Conservation (phyloP, 1,284 basidiomycete genomes). For the Bondarzewia mesenterica region DNA sequence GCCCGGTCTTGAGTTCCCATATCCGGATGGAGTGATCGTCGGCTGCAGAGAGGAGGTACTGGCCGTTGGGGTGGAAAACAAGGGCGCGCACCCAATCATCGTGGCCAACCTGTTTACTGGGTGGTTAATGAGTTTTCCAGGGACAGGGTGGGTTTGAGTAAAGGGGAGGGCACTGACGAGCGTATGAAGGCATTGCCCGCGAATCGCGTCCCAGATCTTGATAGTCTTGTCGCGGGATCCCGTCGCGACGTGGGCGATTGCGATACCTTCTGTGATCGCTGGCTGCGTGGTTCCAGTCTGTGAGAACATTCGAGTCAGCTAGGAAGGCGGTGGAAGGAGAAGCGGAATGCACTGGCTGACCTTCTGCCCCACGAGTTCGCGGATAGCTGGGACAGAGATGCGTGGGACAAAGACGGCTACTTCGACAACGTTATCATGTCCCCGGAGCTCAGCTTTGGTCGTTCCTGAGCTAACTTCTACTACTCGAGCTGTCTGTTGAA, state of each 20-base stretch:
- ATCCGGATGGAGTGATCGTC: conserved; percentile 75
- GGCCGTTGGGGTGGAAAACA: conserved; percentile 67
- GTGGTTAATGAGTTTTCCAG: background rate
- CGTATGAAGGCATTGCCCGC: conserved; percentile 60
- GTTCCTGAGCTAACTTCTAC: conserved; percentile 57
- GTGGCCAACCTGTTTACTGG: conserved; percentile 38
- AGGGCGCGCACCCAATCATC: conserved; percentile 67
- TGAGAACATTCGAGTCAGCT: background rate
- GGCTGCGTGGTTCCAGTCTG: conserved; percentile 4
- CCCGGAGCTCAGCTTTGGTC: conserved; percentile 61
- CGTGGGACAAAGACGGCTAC: conserved; percentile 59
- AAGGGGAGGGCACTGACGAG: conserved; percentile 33
- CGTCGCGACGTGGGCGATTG: conserved; percentile 48
- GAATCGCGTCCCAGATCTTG: conserved; percentile 61
- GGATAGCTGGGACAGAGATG: conserved; percentile 47
- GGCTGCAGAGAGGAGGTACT: conserved; percentile 63
- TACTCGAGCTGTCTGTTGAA: conserved; percentile 51
- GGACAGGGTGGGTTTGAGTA: background rate
- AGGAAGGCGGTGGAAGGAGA: background rate
- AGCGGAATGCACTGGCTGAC: conserved; percentile 9
- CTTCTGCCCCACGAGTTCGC: conserved; percentile 24
- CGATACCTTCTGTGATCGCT: conserved; percentile 8
- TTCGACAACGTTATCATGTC: conserved; percentile 75
- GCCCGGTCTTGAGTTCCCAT: conserved; percentile 66
- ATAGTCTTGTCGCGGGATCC: conserved; percentile 70